A percentile compares a stretch with the other conserved stretches of the same genome.
These are phyloP conservation scores for Ilyonectria sp. DNA, from an alignment of 2,329 filamentous ascomycete genomes.

Conservation along the genomic window DNA sequence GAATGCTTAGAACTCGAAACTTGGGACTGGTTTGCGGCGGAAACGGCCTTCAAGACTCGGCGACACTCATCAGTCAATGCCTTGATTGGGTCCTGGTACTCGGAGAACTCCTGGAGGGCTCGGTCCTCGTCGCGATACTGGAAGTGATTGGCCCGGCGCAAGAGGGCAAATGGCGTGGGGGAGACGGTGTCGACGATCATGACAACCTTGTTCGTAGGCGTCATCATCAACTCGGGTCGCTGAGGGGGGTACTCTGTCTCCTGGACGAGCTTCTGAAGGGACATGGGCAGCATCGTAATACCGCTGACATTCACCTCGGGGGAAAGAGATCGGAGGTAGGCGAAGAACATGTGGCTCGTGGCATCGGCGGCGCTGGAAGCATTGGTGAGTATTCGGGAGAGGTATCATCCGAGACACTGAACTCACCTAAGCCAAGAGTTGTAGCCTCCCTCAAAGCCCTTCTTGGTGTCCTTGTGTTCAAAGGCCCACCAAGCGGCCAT, in stretches of 20 bases:
- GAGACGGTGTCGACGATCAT: slow-evolving; percentile 98
- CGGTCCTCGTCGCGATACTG: slow-evolving; percentile 92
- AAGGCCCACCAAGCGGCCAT: slow-evolving; percentile 99
- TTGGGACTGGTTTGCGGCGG: slow-evolving; percentile 88
- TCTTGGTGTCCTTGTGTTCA: slow-evolving; percentile 87
- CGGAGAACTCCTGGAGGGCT: slow-evolving; percentile 87
- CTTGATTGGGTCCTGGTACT: slow-evolving; percentile 89
- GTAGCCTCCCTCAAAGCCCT: slow-evolving; percentile 96
- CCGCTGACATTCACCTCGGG: slow-evolving; percentile 84
- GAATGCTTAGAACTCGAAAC: slow-evolving; percentile 79
- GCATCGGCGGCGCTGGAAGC: slow-evolving; percentile 86
- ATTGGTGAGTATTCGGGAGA: slow-evolving; percentile 34
- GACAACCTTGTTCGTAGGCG: slow-evolving; percentile 87
- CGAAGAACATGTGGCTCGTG: slow-evolving; percentile 97
- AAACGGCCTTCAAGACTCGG: slow-evolving; percentile 90
- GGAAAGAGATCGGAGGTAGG: slow-evolving; percentile 90
- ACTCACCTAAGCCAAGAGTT: slow-evolving; percentile 85
- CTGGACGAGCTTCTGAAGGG: slow-evolving; percentile 89
- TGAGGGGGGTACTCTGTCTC: slow-evolving; percentile 96
- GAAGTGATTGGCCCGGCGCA: slow-evolving; percentile 94
- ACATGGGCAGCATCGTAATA: slow-evolving; percentile 90
- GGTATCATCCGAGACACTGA: slow-evolving; percentile 1
- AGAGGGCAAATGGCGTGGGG: slow-evolving; percentile 90
- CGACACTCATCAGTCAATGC: slow-evolving; percentile 95
- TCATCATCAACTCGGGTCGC: slow-evolving; percentile 81